Conservation (phyloP, 768 basidiomycete species). For the Collybiopsis luxurians region DNA sequence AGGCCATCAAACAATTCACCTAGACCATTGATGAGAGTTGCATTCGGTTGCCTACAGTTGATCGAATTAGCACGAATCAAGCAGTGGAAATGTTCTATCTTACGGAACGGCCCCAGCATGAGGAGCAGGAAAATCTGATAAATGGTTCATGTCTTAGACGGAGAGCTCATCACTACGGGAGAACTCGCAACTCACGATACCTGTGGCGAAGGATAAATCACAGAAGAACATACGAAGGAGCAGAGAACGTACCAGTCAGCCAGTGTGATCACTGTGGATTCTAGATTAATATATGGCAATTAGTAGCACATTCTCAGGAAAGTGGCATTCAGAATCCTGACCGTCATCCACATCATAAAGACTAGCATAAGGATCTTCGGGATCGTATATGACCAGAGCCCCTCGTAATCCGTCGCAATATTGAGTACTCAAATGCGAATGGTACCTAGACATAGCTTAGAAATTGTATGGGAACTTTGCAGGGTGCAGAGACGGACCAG, state of each 20-base stretch:
- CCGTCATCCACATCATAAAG: slow-evolving; percentile 28
- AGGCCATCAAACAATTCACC: slow-evolving; percentile 18
- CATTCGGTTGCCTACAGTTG: slow-evolving; percentile 11
- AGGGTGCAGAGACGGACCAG: no score
- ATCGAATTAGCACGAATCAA: neutral
- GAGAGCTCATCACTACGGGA: neutral
- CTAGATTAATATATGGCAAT: neutral
- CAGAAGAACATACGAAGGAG: neutral
- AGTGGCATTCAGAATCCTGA: slow-evolving; percentile 9
- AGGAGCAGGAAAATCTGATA: slow-evolving; percentile 7
- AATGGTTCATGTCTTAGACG: slow-evolving; percentile 3
- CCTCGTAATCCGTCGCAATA: slow-evolving; percentile 41
- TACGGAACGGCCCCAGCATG: slow-evolving; percentile 3
- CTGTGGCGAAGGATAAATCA: neutral
- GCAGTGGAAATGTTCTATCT: neutral
- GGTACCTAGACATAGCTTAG: slow-evolving; percentile 20
- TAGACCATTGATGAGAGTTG: slow-evolving; percentile 30
- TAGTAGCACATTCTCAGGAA: neutral
- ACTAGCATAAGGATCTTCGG: slow-evolving; percentile 31
- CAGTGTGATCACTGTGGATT: slow-evolving; percentile 28
- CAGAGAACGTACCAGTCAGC: slow-evolving; percentile 27
- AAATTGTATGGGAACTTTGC: neutral
- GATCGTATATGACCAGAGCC: slow-evolving; percentile 30
- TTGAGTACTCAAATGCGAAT: slow-evolving; percentile 21
- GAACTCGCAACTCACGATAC: slow-evolving; percentile 3